Evolutionary conservation across 768 basidiomycete genomes (phyloP), one percentile per base, ranked within the genome.

Genomic region (Gloeophyllum trabeum): DNA sequence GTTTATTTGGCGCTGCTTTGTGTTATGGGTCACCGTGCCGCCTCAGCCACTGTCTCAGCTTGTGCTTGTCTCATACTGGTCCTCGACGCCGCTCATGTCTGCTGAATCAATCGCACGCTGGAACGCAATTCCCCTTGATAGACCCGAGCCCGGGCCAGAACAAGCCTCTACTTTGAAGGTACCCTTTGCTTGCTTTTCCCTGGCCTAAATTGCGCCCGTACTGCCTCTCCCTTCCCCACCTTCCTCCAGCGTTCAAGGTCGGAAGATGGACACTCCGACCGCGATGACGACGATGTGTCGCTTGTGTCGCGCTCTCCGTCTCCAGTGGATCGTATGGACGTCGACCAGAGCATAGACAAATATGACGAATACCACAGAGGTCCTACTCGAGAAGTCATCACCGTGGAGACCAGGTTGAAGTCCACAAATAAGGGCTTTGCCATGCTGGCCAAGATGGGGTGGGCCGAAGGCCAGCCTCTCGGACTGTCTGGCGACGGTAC

Each of bases 321-420:
- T 3, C 23, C 40, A 12, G 45, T 49, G 20, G 67, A 73, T 47
- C 51, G 58, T 22, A 76, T 73, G 72, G 75, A 82, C 43, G 50
- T 71, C 39, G 62, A 67, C 57, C 76, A 76, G 51, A 83, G 83
- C 54, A 51, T 71, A 38, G 62, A 67, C 57, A 76, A 76, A 51
- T 83, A 84, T 54, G 81, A 86, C 49, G 79, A 83, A 54, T 72
- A 77, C 54, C 58, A 73, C 40, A 62, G 57, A 23, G 67, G 69
- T 6, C 53, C 65, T 4, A 65, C 65, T 38, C 71, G 64, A 24
- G 87, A 90, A 53, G 67, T 77, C 49, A 71, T 89, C 47, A 89
- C 88, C 5, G 75, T 89, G 42, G 81, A 90, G 40, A 89, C 85
- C 32, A 86, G 70, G 57, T 78, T 91, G 51, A 81, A 82, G 55